Conservation (phyloP, 228 moss, liverwort and hornwort genomes). For the Sphagnum magellanicum region DNA sequence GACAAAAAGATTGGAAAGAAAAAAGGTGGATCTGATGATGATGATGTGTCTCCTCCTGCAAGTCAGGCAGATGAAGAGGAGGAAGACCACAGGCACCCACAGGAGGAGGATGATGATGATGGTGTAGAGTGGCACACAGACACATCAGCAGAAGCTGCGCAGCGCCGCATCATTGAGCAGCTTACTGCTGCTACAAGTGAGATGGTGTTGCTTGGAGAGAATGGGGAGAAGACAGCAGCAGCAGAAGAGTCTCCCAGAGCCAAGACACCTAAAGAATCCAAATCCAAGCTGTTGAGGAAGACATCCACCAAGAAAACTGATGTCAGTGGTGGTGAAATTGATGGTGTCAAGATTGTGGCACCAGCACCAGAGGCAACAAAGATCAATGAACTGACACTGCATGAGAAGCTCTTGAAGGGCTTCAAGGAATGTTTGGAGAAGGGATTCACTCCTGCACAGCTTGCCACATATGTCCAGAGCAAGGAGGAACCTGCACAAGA, state of each 20-base stretch:
- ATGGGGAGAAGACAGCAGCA: slow-evolving; percentile 22
- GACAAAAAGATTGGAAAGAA: slow-evolving; percentile 64
- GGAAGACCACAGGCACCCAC: background rate
- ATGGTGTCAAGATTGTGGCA: slow-evolving; percentile 8
- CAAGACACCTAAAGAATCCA: slow-evolving; percentile 38
- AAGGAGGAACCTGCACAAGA: slow-evolving; percentile 42
- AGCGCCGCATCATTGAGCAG: slow-evolving; percentile 88
- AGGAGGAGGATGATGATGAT: slow-evolving; percentile 33
- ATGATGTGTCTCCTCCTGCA: slow-evolving; percentile 55
- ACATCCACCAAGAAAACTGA: slow-evolving; percentile 63
- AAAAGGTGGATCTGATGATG: slow-evolving; percentile 79
- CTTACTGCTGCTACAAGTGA: slow-evolving; percentile 88
- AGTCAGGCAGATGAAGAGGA: slow-evolving; percentile 87
- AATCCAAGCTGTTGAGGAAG: slow-evolving; percentile 60
- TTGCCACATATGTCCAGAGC: slow-evolving; percentile 43
- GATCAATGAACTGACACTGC: slow-evolving; percentile 38
- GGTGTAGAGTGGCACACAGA: slow-evolving; percentile 98
- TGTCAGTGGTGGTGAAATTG: slow-evolving; percentile 22
- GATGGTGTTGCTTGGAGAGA: slow-evolving; percentile 88
- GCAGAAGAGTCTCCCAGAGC: slow-evolving; percentile 55
- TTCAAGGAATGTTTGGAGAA: slow-evolving; percentile 61
- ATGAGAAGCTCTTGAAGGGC: slow-evolving; percentile 54
- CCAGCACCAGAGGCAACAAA: slow-evolving; percentile 26
- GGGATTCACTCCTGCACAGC: slow-evolving; percentile 57
- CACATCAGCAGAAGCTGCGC: slow-evolving; percentile 89